Conservation (phyloP, 2,329 filamentous ascomycete genomes). For the Talaromyces marneffei region DNA sequence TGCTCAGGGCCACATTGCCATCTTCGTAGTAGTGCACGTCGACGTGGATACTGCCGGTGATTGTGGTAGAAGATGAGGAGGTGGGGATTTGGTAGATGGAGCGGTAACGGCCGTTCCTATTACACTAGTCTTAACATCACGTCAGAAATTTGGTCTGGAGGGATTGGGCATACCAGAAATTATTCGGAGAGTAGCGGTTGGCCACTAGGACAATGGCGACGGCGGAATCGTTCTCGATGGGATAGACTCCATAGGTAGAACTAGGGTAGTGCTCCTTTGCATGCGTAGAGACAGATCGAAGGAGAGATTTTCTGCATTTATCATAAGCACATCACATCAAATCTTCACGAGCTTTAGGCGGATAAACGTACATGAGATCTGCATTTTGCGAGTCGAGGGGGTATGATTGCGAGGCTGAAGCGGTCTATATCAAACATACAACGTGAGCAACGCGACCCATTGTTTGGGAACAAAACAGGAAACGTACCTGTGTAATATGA, state of each 20-base stretch:
- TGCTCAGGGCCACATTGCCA: slow-evolving; percentile 88
- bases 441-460: not conserved
- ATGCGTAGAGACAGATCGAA: slow-evolving; percentile 70
- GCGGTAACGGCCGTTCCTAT: slow-evolving; percentile 92
- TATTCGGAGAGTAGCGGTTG: slow-evolving; percentile 96
- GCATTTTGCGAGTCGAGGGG: slow-evolving; percentile 68
- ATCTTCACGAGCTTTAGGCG: not conserved
- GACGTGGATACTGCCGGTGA: slow-evolving; percentile 79
- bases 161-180: slow-evolving; percentile 70
- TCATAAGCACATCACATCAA: not conserved
- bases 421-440: slow-evolving; percentile 54
- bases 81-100: slow-evolving; percentile 76
- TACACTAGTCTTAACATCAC: not conserved
- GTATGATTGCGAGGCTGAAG: slow-evolving; percentile 74
- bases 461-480: not conserved
- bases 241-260: slow-evolving; percentile 75
- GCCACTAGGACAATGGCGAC: slow-evolving; percentile 80
- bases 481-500: slow-evolving; percentile 66
- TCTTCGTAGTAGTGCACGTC: slow-evolving; percentile 99
- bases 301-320: slow-evolving; percentile 59
- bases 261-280: slow-evolving; percentile 83
- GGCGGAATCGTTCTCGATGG: slow-evolving; percentile 66
- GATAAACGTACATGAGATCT: slow-evolving; percentile 65
- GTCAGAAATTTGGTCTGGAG: too few species aligned
- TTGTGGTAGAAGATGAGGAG: slow-evolving; percentile 49